Conservation (phyloP, 192 early-diverging fungal species). For the Geranomyces michiganensis region DNA sequence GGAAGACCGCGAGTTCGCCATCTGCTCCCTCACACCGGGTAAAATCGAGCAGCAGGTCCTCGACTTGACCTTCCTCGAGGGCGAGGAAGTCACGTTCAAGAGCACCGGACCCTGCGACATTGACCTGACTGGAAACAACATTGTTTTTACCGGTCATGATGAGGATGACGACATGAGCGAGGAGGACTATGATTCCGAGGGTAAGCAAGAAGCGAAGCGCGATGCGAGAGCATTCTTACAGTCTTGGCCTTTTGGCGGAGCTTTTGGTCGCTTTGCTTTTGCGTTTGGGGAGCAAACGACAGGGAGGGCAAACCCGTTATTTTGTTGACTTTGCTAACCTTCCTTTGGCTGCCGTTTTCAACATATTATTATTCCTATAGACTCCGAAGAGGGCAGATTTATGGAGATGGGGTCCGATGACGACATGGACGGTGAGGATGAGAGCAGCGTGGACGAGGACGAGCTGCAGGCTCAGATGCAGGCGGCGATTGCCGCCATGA, state of each 20-base stretch:
- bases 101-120: conserved; percentile 66
- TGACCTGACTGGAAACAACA: conserved; percentile 75
- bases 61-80: conserved; percentile 56
- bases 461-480: conserved; percentile 4
- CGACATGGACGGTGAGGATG: conserved; percentile 49
- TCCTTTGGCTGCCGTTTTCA: background rate
- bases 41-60: conserved; percentile 77
- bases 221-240: too few relatives aligned
- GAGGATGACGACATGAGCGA: conserved; percentile 50
- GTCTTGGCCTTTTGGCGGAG: too few relatives aligned
- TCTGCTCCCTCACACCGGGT: conserved; percentile 81
- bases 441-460: conserved; percentile 32
- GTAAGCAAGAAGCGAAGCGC: too few relatives aligned
- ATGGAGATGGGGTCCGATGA: conserved; percentile 33
- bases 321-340: too few relatives aligned
- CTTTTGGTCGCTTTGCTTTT: too few relatives aligned
- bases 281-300: too few relatives aligned
- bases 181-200: conserved; percentile 5
- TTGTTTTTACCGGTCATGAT: conserved; percentile 54
- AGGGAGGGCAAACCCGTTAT: too few relatives aligned
- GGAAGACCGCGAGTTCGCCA: conserved; percentile 71
- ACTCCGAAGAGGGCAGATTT: conserved; percentile 46
- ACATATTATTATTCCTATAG: conserved; percentile 1
- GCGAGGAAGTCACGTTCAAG: conserved; percentile 80
- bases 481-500: conserved; percentile 15